Evolutionary conservation across 2,329 filamentous ascomycete species (phyloP).

Genomic region (Thielaviopsis euricoi): DNA sequence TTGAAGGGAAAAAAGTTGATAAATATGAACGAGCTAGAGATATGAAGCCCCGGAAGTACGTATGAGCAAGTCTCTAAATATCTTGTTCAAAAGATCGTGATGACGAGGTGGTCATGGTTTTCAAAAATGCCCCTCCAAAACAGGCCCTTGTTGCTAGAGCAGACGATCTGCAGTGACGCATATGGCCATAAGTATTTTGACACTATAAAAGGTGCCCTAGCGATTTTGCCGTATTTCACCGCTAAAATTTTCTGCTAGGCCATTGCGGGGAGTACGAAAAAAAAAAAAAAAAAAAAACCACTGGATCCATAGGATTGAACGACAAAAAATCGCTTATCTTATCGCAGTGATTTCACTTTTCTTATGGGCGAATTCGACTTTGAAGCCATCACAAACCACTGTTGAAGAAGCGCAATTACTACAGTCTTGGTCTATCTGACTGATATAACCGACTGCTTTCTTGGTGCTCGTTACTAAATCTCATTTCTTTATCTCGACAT

Average conservation of each 20-base stretch:
- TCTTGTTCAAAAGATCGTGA: not conserved
- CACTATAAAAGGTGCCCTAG: not conserved
- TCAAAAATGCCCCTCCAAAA: not conserved
- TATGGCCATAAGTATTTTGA: constrained; percentile 3
- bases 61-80: not conserved
- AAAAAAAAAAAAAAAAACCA: not conserved
- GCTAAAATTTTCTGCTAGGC: constrained; percentile 10
- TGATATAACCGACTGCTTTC: not conserved
- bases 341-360: constrained; percentile 11
- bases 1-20: not conserved
- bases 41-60: not conserved
- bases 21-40: not conserved
- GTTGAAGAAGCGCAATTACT: not conserved
- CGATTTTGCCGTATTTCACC: constrained; percentile 8
- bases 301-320: not conserved
- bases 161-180: too few relatives aligned
- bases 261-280: constrained; percentile 6
- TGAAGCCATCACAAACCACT: not conserved
- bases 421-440: not conserved
- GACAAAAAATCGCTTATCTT: constrained; percentile 10
- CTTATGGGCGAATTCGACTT: constrained; percentile 9
- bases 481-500: not conserved
- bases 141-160: not conserved
- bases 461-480: not conserved
- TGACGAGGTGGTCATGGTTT: not conserved